phyloP scores from a whole-genome alignment of 495 filamentous ascomycete species.

The Pseudotulostoma volvatum region DNA sequence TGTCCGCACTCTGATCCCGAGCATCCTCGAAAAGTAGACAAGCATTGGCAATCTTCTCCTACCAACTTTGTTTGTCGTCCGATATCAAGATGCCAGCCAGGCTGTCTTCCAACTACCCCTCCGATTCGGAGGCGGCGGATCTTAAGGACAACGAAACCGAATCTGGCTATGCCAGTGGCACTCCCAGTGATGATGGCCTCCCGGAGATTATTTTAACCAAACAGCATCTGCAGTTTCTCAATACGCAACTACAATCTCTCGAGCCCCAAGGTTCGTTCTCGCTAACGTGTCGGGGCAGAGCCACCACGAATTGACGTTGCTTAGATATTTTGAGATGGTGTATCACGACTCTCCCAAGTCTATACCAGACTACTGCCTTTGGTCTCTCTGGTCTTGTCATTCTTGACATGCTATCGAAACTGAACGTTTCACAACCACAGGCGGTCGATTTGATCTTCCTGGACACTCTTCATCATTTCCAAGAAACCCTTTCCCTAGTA shows the following conservation, averaged over 20 bases:
- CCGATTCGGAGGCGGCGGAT: conserved; percentile 23
- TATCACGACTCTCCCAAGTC: conserved; percentile 71
- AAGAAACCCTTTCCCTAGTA: conserved; percentile 72
- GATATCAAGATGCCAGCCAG: conserved; percentile 25
- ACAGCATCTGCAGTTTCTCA: conserved; percentile 77
- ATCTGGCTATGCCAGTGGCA: conserved; percentile 77
- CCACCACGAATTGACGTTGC: background rate
- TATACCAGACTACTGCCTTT: conserved; percentile 96
- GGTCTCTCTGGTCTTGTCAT: conserved; percentile 87
- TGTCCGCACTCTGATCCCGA: too few relatives aligned
- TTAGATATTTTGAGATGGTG: conserved; percentile 83
- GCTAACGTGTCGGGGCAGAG: conserved; percentile 1
- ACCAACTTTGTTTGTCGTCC: too few relatives aligned
- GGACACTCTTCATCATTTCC: conserved; percentile 91
- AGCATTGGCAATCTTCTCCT: too few relatives aligned
- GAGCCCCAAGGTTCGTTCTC: conserved; percentile 46
- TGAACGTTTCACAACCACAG: conserved; percentile 49
- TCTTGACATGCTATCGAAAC: conserved; percentile 83
- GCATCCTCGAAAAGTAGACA: too few relatives aligned
- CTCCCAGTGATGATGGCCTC: conserved; percentile 45
- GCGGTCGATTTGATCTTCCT: conserved; percentile 87
- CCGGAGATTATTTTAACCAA: conserved; percentile 75
- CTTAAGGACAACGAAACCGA: conserved; percentile 38
- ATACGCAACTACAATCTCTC: conserved; percentile 70
- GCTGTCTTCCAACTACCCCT: conserved; percentile 22